These are phyloP conservation scores for Dendrostoma leiphaemia DNA, from an alignment of 2,329 filamentous ascomycete species.

Conservation along the genomic window DNA sequence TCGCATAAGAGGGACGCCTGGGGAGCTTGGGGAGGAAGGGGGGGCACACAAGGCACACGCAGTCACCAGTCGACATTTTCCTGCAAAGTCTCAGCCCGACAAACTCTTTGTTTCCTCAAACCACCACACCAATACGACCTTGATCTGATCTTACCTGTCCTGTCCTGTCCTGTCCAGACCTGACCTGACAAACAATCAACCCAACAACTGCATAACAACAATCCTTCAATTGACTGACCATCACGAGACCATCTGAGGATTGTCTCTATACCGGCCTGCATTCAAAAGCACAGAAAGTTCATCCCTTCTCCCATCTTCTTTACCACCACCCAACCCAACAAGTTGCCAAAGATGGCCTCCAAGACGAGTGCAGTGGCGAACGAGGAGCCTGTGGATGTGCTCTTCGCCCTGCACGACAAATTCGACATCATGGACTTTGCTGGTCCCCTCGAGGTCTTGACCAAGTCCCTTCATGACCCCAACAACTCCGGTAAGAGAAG, in stretches of 20 bases:
- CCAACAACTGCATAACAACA: no score
- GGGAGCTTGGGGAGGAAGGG: no score
- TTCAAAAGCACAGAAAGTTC: constrained; percentile 4
- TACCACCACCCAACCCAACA: constrained; percentile 19
- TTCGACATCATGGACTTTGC: constrained; percentile 60
- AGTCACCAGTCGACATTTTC: no score
- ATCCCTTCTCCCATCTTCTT: not conserved
- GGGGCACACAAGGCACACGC: no score
- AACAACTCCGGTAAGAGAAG: constrained; percentile 54
- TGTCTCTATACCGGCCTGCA: constrained; percentile 3
- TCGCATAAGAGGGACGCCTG: no score
- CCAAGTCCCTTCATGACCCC: constrained; percentile 49
- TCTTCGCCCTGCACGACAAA: constrained; percentile 59
- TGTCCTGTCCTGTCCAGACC: no score
- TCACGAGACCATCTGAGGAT: constrained; percentile 5
- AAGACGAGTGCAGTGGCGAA: constrained; percentile 59
- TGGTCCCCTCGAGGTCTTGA: constrained; percentile 52
- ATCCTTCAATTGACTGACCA: constrained; percentile 5
- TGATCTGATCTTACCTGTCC: no score
- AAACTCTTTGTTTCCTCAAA: no score
- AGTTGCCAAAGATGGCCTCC: constrained; percentile 50
- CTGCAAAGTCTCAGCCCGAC: no score
- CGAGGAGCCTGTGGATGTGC: constrained; percentile 55
- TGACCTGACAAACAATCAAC: not conserved
- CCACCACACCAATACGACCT: no score